Evolutionary conservation across 352 stramenopile species (phyloP), one percentile per base, ranked within the genome.

Genomic region (Phytophthora sp.): DNA sequence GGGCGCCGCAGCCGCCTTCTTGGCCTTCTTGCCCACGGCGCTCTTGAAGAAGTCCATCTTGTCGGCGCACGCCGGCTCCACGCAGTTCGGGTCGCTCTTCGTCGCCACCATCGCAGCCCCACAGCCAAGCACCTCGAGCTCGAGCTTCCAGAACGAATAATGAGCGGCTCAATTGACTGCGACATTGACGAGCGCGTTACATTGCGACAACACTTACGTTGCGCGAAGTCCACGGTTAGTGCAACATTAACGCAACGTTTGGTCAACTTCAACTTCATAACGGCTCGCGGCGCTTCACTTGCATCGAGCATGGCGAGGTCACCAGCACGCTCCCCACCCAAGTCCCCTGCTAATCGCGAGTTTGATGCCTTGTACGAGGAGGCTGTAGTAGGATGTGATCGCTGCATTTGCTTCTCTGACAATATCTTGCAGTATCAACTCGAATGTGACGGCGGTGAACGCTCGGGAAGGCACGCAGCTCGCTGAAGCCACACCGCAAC

Each of bases 1-100:
- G 30, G 51, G 24, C 18, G 66, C 28, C 32, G 48, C 42, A 35
- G 50, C 21, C 18, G 49, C 18, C 17, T 52, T 69, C 32, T 67
- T 77, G 9, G 20, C 18, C 37, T 73, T 76, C 59, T 74, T 75
- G 24, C 81, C 77, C 58, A 93, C 68, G 44, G 88, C 82, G 45
- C 72, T 92, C 55, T 81, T 83, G 74, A 96, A 95, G 60, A 96
- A 78, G 60, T 86, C 76, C 62, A 92, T 87, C 72, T 95, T 96
- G 73, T 85, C 88, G 54, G 86, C 82, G 70, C 88, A 96, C 52
- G 77, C 86, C 23, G 88, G 88, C 63, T 96, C 86, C 39, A 78
- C 86, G 76, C 88, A 96, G 66, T 95, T 92, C 55, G 86, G 84
- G 48, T 94, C 86, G 61, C 60, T 88, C 70, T 79, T 82, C 13